Evolutionary conservation across 345 rosid species (phyloP).

Genomic region (Salix purpurea): DNA sequence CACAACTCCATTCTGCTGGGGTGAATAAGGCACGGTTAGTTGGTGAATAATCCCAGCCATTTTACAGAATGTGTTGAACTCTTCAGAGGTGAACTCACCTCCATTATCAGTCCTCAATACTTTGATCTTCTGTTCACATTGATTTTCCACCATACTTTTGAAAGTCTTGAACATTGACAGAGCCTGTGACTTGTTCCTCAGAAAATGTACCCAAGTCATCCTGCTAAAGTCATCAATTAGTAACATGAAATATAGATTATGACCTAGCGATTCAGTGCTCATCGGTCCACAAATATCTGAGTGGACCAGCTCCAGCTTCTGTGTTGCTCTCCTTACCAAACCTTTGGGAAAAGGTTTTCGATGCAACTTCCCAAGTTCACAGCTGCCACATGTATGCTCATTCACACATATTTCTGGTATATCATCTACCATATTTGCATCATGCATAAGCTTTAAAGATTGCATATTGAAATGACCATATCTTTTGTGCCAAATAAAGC

Average conservation of each 20-base stretch:
- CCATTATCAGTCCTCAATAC: background rate
- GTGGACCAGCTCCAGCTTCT: background rate
- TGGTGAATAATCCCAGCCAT: background rate
- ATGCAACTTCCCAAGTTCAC: background rate
- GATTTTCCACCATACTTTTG: background rate
- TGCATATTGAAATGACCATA: background rate
- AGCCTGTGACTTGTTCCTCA: background rate
- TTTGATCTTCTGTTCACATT: background rate
- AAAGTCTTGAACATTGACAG: background rate
- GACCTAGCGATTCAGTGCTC: background rate
- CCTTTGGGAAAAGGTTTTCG: background rate
- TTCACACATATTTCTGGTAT: background rate
- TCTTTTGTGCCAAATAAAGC: background rate
- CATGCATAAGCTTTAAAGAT: background rate
- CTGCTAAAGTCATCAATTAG: background rate
- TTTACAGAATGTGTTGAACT: background rate
- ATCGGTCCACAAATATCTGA: constrained; percentile 7
- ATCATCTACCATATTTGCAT: no score
- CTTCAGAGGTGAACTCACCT: background rate
- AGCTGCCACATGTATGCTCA: background rate
- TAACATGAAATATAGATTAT: background rate
- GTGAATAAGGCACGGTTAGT: background rate
- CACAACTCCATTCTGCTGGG: background rate
- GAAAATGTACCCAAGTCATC: background rate
- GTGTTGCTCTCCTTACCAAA: background rate